Evolutionary conservation across 2,329 filamentous ascomycete genomes (phyloP).

Genomic region (Aspergillus thermomutatus): DNA sequence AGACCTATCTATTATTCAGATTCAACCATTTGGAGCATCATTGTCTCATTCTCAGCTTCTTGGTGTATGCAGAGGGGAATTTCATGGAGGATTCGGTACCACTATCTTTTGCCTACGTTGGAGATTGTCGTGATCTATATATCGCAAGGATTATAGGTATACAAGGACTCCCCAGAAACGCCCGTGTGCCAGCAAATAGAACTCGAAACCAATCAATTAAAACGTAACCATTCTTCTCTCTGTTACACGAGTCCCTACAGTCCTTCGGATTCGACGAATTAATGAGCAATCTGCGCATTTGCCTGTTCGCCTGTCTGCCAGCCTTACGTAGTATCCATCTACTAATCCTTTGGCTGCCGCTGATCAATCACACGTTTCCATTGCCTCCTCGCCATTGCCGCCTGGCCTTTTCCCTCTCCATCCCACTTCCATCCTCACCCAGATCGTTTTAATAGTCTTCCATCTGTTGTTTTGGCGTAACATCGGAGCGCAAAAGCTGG

Average conservation of each 20-base stretch:
- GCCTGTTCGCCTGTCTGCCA: no score
- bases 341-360: not conserved
- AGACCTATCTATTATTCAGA: not conserved
- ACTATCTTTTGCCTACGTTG: not conserved
- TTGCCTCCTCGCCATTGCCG: not conserved
- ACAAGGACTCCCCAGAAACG: no score
- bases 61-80: not conserved
- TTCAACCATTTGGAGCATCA: not conserved
- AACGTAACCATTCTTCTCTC: not conserved
- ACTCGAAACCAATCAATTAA: not conserved
- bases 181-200: not conserved
- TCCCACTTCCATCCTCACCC: constrained; percentile 1
- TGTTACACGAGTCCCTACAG: not conserved
- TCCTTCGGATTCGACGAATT: not conserved
- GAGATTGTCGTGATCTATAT: not conserved
- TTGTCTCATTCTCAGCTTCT: not conserved
- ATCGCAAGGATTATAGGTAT: not conserved
- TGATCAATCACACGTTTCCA: not conserved
- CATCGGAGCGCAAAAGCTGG: not conserved
- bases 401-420: not conserved
- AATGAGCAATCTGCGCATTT: not conserved
- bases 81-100: not conserved
- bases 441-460: not conserved
- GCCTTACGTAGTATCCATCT: not conserved
- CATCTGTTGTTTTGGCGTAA: not conserved